phyloP scores from a whole-genome alignment of 2,329 filamentous ascomycete genomes.

The Ophiostoma ips region DNA sequence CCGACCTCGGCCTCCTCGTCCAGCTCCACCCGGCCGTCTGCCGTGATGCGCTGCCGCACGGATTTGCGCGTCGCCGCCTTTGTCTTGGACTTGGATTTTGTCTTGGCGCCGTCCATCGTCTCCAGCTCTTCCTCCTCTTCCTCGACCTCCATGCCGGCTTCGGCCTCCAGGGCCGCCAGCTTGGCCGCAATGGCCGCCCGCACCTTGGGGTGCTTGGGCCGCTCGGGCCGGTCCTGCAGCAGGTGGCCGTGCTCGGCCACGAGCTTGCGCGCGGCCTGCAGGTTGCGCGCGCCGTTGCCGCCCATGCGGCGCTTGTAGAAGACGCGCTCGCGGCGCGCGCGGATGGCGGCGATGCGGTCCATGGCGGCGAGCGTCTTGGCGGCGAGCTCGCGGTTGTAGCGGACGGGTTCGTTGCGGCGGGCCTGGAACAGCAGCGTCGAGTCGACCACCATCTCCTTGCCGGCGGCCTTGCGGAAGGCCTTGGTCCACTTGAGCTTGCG shows the following conservation, averaged over 20 bases:
- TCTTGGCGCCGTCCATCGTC: constrained; percentile 19
- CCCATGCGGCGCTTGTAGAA: constrained; percentile 93
- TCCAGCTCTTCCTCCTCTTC: constrained; percentile 17
- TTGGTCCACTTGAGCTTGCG: constrained; percentile 97
- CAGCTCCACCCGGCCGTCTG: constrained; percentile 26
- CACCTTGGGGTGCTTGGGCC: constrained; percentile 29
- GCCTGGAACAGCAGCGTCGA: constrained; percentile 83
- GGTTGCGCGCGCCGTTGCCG: constrained; percentile 72
- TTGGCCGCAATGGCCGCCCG: constrained; percentile 26
- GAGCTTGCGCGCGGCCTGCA: constrained; percentile 69
- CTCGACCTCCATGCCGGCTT: constrained; percentile 47
- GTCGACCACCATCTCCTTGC: constrained; percentile 87
- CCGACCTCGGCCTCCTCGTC: constrained; percentile 16
- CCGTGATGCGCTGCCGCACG: constrained; percentile 22
- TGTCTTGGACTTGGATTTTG: constrained; percentile 4
- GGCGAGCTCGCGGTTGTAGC: constrained; percentile 90
- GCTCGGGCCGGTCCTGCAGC: constrained; percentile 48
- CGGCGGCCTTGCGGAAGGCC: constrained; percentile 70
- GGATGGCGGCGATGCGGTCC: constrained; percentile 78
- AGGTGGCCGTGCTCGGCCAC: constrained; percentile 88
- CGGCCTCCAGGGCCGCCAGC: constrained; percentile 5
- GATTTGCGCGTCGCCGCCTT: constrained; percentile 22
- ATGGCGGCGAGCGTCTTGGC: constrained; percentile 82
- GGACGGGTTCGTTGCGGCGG: constrained; percentile 83
- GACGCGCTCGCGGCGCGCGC: constrained; percentile 66